Base-by-base conservation (phyloP, 352 stramenopile genomes). In the Pythium biforme region DNA sequence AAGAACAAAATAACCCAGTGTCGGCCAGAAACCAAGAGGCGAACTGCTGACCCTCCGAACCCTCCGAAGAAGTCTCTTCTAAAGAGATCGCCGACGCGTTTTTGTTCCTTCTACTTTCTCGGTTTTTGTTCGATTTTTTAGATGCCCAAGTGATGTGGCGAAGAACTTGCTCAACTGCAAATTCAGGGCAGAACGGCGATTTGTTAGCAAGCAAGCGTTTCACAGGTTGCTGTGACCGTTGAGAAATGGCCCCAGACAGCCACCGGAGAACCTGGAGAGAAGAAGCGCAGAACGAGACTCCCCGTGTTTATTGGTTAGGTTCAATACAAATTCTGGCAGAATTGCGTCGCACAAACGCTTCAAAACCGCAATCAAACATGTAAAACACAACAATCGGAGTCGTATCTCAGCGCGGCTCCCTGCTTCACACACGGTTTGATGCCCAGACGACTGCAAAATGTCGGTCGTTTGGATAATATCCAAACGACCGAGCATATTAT, bases 121-220 rank as follows among this genome's bases (percentile, higher is more conserved):
- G 37, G 12, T 5, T 49, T 50, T 50, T 50, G 45, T 50, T 50
- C 45, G 45, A 50, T 50, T 1, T 50, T 50, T 50, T 31, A 43
- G 37, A 43, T 17, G 14, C 17, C 37, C 37, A 37, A 37, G 31
- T 37, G 31, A 37, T 14, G 37, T 43, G 14, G 6, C 11, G 37
- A 43, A 19, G 14, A 17, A 19, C 12, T n/a, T 20, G 37, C 14
- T 43, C 37, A 43, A 43, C 37, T 43, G 37, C 37, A 43, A 43
- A n/a, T 43, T 43, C 11, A 14, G 11, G 37, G 37, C 37, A 43
- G 37, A 43, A 10, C 1, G 37, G 37, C 37, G 37, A 43, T 1
- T n/a, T 14, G 17, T 43, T 10, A 43, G 37, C 37, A 43, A 43
- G 37, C 37, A 43, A 17, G 9, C 37, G 37, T 43, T 43, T 43